These are phyloP conservation scores for Actinomortierella ambigua DNA, from an alignment of 371 early-diverging fungal species.

Conservation along the genomic window DNA sequence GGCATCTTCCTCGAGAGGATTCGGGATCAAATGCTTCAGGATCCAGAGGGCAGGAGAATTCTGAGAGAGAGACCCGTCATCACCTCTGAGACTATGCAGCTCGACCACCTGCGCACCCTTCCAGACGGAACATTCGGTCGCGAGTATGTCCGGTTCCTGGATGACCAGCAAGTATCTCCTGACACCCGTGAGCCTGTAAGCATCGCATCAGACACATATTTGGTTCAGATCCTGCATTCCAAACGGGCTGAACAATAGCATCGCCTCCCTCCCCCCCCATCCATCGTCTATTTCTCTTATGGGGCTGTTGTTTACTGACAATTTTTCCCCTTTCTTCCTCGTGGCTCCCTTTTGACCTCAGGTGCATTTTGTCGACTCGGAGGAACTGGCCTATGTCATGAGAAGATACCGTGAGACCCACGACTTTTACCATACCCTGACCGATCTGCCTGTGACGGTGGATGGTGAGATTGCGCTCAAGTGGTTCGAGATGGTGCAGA, in stretches of 20 bases:
- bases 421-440: constrained; percentile 92
- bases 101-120: constrained; percentile 63
- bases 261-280: too few species aligned
- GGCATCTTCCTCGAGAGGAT: constrained; percentile 64
- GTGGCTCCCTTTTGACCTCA: constrained; percentile 32
- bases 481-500: constrained; percentile 93
- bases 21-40: constrained; percentile 80
- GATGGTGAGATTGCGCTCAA: constrained; percentile 94
- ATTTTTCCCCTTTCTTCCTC: constrained; percentile 1
- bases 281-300: too few species aligned
- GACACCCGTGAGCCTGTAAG: constrained; percentile 82
- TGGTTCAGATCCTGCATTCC: too few species aligned
- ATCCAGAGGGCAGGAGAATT: constrained; percentile 80
- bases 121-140: constrained; percentile 86
- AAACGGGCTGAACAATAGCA: too few species aligned
- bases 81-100: constrained; percentile 65
- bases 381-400: constrained; percentile 94
- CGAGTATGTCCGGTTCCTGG: constrained; percentile 81
- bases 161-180: constrained; percentile 79
- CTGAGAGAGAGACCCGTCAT: constrained; percentile 83
- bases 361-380: constrained; percentile 86
- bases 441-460: constrained; percentile 84
- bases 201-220: neutral
- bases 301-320: neutral
- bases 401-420: constrained; percentile 92